Percentiles rank a stretch among this genome's conserved stretches.
Conservation (phyloP, 2,329 filamentous ascomycete genomes). For the Sclerotinia glacialis region DNA sequence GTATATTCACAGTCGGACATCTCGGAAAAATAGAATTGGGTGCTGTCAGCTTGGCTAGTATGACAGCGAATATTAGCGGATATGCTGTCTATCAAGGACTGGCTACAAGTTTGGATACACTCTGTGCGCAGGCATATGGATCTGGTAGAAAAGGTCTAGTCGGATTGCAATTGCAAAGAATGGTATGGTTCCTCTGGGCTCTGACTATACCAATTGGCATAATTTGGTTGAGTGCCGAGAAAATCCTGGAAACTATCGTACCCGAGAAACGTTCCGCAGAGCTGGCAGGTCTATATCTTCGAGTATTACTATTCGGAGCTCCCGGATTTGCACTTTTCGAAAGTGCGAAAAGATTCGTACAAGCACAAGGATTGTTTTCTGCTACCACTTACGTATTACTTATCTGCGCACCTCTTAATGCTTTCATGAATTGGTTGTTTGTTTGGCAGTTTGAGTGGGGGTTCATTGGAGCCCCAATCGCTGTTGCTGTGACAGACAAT, state of each 20-base stretch:
- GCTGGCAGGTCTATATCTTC: slow-evolving; percentile 71
- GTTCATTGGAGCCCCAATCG: slow-evolving; percentile 77
- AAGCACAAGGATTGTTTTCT: slow-evolving; percentile 79
- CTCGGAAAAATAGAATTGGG: slow-evolving; percentile 69
- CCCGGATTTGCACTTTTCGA: slow-evolving; percentile 77
- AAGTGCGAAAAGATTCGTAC: slow-evolving; percentile 73
- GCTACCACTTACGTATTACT: slow-evolving; percentile 75
- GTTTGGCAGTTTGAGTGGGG: slow-evolving; percentile 69
- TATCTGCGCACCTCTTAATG: slow-evolving; percentile 72
- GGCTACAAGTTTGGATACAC: slow-evolving; percentile 84
- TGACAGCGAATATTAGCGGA: slow-evolving; percentile 78
- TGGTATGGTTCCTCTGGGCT: slow-evolving; percentile 72
- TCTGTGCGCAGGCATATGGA: slow-evolving; percentile 92
- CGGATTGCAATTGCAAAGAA: slow-evolving; percentile 76
- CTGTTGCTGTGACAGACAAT: slow-evolving; percentile 72
- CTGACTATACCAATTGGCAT: slow-evolving; percentile 70
- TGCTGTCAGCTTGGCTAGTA: slow-evolving; percentile 66
- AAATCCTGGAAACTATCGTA: slow-evolving; percentile 63
- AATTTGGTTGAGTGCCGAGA: slow-evolving; percentile 67
- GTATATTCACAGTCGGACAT: slow-evolving; percentile 74
- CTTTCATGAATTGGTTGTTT: slow-evolving; percentile 74
- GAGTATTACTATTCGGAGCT: slow-evolving; percentile 65
- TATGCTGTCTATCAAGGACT: slow-evolving; percentile 80
- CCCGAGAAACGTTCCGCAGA: slow-evolving; percentile 68
- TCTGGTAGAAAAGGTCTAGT: slow-evolving; percentile 87